A percentile compares a stretch with the other conserved stretches of the same genome.
phyloP scores from a whole-genome alignment of 352 stramenopile genomes.

The Phytophthora syringae region DNA sequence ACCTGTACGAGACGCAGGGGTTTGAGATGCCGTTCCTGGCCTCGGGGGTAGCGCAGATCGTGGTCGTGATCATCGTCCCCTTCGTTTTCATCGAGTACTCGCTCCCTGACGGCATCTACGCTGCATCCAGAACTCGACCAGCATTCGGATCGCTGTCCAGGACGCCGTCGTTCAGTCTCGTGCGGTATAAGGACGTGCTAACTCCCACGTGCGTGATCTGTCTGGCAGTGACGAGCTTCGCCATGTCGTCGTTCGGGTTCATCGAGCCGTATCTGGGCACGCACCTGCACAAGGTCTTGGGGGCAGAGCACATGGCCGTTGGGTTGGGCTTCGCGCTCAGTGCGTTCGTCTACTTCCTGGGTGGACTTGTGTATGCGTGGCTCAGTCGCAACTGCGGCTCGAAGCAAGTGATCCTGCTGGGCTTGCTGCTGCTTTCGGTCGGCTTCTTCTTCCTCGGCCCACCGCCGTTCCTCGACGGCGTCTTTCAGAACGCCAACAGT shows the following conservation, averaged over 20 bases:
- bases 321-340: constrained; percentile 70
- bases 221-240: constrained; percentile 55
- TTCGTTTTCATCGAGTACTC: constrained; percentile 83
- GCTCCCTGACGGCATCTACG: constrained; percentile 67
- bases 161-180: constrained; percentile 39
- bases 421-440: constrained; percentile 49
- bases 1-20: constrained; percentile 59
- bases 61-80: constrained; percentile 66
- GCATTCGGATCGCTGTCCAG: constrained; percentile 25
- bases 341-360: constrained; percentile 73
- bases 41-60: constrained; percentile 63
- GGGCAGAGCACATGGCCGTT: constrained; percentile 64
- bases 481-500: constrained; percentile 44
- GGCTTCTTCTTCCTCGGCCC: constrained; percentile 71
- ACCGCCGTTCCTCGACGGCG: constrained; percentile 52
- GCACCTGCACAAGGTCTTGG: constrained; percentile 65
- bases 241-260: constrained; percentile 78
- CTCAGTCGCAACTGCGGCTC: constrained; percentile 65
- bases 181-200: constrained; percentile 58
- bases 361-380: constrained; percentile 60
- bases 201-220: constrained; percentile 61
- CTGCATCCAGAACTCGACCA: constrained; percentile 12
- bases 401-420: constrained; percentile 72
- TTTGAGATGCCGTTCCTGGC: constrained; percentile 67
- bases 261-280: constrained; percentile 72